Evolutionary conservation across 176 grass and related monocot species (phyloP).

Genomic region (Guadua angustifolia): DNA sequence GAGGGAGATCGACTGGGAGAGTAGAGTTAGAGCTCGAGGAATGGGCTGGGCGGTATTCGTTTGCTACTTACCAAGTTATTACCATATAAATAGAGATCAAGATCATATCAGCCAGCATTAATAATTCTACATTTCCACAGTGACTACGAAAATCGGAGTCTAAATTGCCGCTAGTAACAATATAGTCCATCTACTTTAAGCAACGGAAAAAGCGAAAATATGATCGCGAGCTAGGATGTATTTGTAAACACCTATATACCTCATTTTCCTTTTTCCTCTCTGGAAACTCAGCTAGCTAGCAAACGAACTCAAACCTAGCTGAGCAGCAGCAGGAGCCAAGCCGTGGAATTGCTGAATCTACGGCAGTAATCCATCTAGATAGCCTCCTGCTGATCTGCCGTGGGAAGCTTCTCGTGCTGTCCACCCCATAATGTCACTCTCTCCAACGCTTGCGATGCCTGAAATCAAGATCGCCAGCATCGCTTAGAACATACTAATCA

Average conservation of each 20-base stretch:
- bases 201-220: too few species aligned
- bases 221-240: too few species aligned
- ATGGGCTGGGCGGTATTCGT: neutral
- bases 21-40: conserved; percentile 28
- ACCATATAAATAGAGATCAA: too few species aligned
- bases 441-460: conserved; percentile 64
- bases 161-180: too few species aligned
- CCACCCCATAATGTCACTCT: conserved; percentile 76
- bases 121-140: too few species aligned
- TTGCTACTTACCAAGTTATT: too few species aligned
- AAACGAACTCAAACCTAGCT: neutral
- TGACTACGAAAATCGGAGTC: too few species aligned
- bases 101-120: neutral
- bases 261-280: neutral
- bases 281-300: neutral
- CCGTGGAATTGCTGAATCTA: neutral
- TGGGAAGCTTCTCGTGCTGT: conserved; percentile 56
- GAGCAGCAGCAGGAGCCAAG: neutral
- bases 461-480: neutral
- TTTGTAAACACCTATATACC: neutral
- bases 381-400: conserved; percentile 15
- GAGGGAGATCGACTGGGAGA: too few species aligned
- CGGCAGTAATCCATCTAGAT: neutral
- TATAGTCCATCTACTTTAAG: neutral
- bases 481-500: neutral